Conservation (phyloP, 306 rosid genomes). For the Quercus engelmannii region DNA sequence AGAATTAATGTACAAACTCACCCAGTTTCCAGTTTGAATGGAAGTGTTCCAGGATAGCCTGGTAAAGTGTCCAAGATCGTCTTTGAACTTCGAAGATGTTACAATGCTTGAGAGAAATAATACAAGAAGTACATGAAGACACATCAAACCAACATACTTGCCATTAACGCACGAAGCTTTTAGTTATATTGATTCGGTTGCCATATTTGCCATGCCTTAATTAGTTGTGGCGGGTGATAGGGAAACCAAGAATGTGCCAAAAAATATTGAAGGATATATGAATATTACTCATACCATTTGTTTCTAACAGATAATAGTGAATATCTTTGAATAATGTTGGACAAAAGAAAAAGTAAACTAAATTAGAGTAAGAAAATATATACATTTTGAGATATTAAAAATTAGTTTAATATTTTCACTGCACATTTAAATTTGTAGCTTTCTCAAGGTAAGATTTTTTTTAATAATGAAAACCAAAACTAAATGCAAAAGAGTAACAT, state of each 20-base stretch:
- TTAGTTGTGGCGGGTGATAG: neutral
- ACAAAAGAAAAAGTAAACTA: too few species aligned
- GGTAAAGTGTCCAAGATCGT: constrained; percentile 27
- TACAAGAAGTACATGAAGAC: neutral
- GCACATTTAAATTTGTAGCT: too few species aligned
- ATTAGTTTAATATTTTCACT: too few species aligned
- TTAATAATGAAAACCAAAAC: too few species aligned
- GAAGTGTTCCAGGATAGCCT: constrained; percentile 28
- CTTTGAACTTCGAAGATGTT: neutral
- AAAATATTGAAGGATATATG: neutral
- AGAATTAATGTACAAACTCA: neutral
- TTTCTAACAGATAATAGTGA: neutral
- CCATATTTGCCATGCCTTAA: neutral
- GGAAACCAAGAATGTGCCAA: neutral
- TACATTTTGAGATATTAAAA: too few species aligned
- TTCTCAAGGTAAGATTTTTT: too few species aligned
- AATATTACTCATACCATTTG: neutral
- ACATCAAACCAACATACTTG: neutral
- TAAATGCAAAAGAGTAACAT: too few species aligned
- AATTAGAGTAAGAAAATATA: too few species aligned
- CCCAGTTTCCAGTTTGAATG: constrained; percentile 42
- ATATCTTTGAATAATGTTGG: too few species aligned
- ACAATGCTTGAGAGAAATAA: constrained; percentile 14
- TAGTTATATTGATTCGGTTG: neutral
- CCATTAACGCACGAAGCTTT: neutral